Evolutionary conservation across 495 filamentous ascomycete species (phyloP).

Genomic region (Xylaria sp.): DNA sequence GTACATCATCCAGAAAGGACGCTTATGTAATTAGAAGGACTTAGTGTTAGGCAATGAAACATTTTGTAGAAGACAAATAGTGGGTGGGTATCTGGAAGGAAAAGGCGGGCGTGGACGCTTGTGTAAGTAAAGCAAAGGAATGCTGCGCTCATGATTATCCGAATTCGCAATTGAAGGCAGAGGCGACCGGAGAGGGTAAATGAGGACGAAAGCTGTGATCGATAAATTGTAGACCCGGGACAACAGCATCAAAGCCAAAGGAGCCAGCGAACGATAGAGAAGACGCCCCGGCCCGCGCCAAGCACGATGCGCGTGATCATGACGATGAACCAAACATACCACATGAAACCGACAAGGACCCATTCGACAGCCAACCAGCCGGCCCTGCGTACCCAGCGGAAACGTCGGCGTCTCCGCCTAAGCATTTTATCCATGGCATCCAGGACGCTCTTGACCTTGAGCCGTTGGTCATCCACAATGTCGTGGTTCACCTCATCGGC

Average conservation of each 20-base stretch:
- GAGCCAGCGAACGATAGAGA: conserved; percentile 72
- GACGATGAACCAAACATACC: conserved; percentile 84
- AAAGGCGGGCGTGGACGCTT: neutral
- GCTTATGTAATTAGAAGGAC: conserved; percentile 17
- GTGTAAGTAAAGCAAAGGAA: neutral
- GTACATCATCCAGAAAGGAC: conserved; percentile 15
- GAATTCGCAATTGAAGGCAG: neutral
- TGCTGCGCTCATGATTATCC: neutral
- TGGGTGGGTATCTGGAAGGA: conserved; percentile 21
- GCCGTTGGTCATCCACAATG: conserved; percentile 73
- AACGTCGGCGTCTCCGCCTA: conserved; percentile 67
- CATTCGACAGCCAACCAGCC: conserved; percentile 80
- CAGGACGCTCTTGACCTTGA: conserved; percentile 77
- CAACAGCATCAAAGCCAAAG: conserved; percentile 65
- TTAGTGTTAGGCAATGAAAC: conserved; percentile 5
- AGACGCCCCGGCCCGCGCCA: conserved; percentile 63
- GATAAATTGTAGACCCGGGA: neutral
- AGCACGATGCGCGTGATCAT: conserved; percentile 69
- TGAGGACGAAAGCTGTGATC: neutral
- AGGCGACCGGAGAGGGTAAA: neutral
- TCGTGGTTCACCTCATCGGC: conserved; percentile 77
- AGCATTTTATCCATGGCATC: conserved; percentile 81
- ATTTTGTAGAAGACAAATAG: neutral
- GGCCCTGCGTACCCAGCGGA: conserved; percentile 72
- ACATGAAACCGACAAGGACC: conserved; percentile 79